Percentiles rank a stretch among this genome's conserved stretches.
Evolutionary conservation across 1,139 yeast species (phyloP).

Genomic region (Geotrichum reessii): DNA sequence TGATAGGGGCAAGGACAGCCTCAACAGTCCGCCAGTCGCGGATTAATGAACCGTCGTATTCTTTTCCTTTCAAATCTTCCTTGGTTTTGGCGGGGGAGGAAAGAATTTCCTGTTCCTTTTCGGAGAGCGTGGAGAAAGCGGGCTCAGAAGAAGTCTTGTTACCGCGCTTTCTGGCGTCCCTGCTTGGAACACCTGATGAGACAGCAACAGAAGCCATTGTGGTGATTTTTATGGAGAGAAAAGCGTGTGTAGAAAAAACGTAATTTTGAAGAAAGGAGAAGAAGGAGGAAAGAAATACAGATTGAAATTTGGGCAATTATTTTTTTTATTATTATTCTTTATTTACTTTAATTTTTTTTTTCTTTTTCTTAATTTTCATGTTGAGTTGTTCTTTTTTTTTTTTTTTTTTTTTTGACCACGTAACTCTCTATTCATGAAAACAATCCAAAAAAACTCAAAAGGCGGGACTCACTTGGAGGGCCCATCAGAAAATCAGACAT

Average conservation of each 20-base stretch:
- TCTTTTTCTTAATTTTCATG: not conserved
- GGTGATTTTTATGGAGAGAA: not conserved
- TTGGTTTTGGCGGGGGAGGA: slow-evolving; percentile 3
- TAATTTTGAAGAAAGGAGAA: not conserved
- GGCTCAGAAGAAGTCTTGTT: slow-evolving; percentile 2
- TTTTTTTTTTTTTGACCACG: slow-evolving; percentile 9
- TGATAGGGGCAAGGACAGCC: slow-evolving; percentile 47
- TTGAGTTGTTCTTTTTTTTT: not conserved
- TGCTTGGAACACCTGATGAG: slow-evolving; percentile 18
- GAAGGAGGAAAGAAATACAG: slow-evolving; percentile 2
- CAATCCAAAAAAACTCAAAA: not conserved
- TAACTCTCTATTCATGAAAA: not conserved
- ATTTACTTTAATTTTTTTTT: not conserved
- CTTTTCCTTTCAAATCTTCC: not conserved
- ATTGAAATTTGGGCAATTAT: slow-evolving; percentile 9
- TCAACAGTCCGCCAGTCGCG: slow-evolving; percentile 36
- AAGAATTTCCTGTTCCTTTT: slow-evolving; percentile 10
- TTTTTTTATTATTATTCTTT: not conserved
- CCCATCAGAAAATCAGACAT: too few relatives aligned
- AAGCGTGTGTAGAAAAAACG: not conserved
- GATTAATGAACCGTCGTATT: slow-evolving; percentile 19
- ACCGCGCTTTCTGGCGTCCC: slow-evolving; percentile 18
- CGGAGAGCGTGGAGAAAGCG: slow-evolving; percentile 1
- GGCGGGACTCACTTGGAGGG: not conserved
- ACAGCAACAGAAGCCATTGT: slow-evolving; percentile 20